Base-by-base conservation (phyloP, 805 yeast genomes). In the Lipomyces sp. region DNA sequence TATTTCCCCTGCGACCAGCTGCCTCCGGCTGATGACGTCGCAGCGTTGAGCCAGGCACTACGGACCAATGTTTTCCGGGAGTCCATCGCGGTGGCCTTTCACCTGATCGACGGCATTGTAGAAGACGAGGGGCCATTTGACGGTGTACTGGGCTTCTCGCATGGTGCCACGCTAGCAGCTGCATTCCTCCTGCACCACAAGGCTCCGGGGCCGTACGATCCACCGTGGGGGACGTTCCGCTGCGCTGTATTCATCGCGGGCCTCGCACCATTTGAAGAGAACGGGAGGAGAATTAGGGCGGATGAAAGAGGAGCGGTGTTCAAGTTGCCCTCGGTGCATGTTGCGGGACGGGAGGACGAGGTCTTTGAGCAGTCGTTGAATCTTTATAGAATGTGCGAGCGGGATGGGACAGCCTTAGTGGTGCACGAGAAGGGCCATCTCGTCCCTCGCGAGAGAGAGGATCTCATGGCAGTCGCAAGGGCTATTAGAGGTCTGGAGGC, bases 201-300 rank as follows among this genome's bases (percentile, higher is more conserved):
- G 10, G 42, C 4, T 10, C 3, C 42, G 42, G 4, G 42, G 42
- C 42, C 42, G 42, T 10, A 37, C 42, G 42, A 37, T 37, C 42
- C 42, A 13, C 42, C 42, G 8, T 37, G 42, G 42, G 42, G 42
- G 42, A 10, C 42, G 42, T 37, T 37, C 42, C 42, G 42, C 42
- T 37, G 42, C 42, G 42, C 42, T 37, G 42, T 37, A 37, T 37
- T 37, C 42, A 37, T 37, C 42, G 42, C 42, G 42, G 42, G 42
- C 42, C 42, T 37, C 10, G 42, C 42, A 37, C 42, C 42, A 10
- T 37, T 37, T 37, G 42, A 37, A 37, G 42, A 37, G 42, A 6
- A 5, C 42, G 42, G 42, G 42, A 37, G 42, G 42, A 37, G 42
- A 4, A 37, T 37, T 37, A 37, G 42, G 42, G 42, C 42, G 42